Evolutionary conservation across 2,329 filamentous ascomycete genomes (phyloP).

Genomic region (Aotearoamyces nothofagi): DNA sequence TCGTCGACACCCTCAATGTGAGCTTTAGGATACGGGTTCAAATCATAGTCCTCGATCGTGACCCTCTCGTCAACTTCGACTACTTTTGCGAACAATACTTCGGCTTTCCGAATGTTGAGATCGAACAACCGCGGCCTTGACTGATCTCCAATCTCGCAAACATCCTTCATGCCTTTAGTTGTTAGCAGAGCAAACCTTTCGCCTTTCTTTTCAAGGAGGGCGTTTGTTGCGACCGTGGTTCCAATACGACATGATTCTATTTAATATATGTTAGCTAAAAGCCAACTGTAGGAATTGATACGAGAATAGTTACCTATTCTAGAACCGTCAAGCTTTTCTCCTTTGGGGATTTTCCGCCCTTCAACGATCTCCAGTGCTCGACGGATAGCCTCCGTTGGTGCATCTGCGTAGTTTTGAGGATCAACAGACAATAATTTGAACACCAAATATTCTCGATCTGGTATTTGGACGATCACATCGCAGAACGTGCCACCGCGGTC

Average conservation of each 20-base stretch:
- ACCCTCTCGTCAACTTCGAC: constrained; percentile 57
- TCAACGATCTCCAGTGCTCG: constrained; percentile 43
- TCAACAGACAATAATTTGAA: constrained; percentile 65
- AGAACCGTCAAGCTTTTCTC: too few species aligned
- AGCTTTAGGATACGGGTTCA: constrained; percentile 50
- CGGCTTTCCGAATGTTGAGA: constrained; percentile 48
- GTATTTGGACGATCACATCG: constrained; percentile 30
- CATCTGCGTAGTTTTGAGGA: constrained; percentile 49
- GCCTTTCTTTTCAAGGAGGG: constrained; percentile 53
- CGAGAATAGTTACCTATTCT: too few species aligned
- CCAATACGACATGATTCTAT: constrained; percentile 60
- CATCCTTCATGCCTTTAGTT: constrained; percentile 57
- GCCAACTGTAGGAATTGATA: too few species aligned
- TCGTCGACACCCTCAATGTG: constrained; percentile 27
- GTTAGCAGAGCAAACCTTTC: constrained; percentile 55
- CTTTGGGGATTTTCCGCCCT: too few species aligned
- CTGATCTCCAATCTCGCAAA: constrained; percentile 56
- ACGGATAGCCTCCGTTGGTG: constrained; percentile 49
- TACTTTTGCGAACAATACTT: constrained; percentile 50
- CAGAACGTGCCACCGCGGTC: constrained; percentile 46
- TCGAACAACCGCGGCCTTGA: constrained; percentile 57
- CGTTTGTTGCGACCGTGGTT: constrained; percentile 61
- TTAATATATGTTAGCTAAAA: too few species aligned
- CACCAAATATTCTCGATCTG: constrained; percentile 39
- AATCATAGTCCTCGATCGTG: constrained; percentile 54